phyloP scores from a whole-genome alignment of 2,329 filamentous ascomycete species.

The Ilyonectria destructans region DNA sequence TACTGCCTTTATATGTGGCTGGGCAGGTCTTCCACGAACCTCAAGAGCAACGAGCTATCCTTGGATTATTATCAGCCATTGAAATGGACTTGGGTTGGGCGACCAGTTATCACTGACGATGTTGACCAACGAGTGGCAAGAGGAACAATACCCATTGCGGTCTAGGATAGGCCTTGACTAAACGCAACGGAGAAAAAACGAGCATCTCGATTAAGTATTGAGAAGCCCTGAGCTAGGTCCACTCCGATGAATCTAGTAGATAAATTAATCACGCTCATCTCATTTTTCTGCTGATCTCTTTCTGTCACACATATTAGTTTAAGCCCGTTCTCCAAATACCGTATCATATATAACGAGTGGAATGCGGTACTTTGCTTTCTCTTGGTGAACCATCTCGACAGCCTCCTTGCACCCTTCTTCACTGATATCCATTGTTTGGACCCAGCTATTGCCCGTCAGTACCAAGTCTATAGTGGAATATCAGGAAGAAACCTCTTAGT shows the following conservation, averaged over 20 bases:
- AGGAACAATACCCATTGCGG: background rate
- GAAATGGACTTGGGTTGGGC: constrained; percentile 77
- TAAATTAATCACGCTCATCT: background rate
- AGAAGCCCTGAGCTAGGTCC: background rate
- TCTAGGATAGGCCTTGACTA: background rate
- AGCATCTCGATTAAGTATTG: background rate
- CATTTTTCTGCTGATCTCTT: background rate
- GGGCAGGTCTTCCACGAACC: constrained; percentile 59
- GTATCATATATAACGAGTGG: constrained; percentile 80
- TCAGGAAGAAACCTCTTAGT: constrained; percentile 57
- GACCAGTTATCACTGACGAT: constrained; percentile 55
- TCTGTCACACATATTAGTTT: background rate
- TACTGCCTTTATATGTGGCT: constrained; percentile 41
- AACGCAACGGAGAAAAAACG: background rate
- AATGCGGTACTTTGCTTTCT: constrained; percentile 81
- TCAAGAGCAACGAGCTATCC: constrained; percentile 69
- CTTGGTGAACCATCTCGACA: constrained; percentile 78
- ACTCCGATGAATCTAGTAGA: background rate
- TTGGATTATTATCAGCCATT: constrained; percentile 71
- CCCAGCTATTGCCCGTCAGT: constrained; percentile 54
- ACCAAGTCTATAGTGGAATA: background rate
- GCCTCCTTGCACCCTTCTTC: constrained; percentile 80
- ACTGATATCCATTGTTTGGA: constrained; percentile 76
- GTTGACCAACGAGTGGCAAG: constrained; percentile 39
- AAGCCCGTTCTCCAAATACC: constrained; percentile 63